A percentile compares a stretch with the other conserved stretches of the same genome.
These are phyloP conservation scores for Tricholoma sp. DNA, from an alignment of 768 basidiomycete species.

Conservation along the genomic window DNA sequence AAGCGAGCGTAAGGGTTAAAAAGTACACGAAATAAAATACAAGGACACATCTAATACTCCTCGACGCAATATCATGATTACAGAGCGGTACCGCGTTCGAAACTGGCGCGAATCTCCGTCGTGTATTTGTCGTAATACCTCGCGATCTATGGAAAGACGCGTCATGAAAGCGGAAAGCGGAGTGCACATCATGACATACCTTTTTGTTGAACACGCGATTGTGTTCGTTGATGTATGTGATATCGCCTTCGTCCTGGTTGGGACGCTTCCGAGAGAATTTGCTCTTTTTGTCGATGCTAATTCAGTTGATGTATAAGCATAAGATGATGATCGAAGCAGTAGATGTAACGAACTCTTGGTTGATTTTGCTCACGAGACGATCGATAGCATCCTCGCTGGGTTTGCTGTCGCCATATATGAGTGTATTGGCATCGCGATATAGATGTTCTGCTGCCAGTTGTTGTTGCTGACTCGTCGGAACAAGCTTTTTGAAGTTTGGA, in stretches of 20 bases:
- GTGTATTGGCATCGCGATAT: conserved; percentile 90
- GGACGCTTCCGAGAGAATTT: conserved; percentile 85
- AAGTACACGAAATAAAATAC: conserved; percentile 5
- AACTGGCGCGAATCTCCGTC: conserved; percentile 91
- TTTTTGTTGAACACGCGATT: conserved; percentile 99
- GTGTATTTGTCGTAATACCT: conserved; percentile 98
- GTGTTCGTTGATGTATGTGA: conserved; percentile 99
- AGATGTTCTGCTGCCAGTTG: conserved; percentile 71
- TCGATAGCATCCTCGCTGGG: conserved; percentile 96
- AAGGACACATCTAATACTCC: neutral
- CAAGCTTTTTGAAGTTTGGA: conserved; percentile 29
- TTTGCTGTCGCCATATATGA: conserved; percentile 93
- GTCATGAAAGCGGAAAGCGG: neutral
- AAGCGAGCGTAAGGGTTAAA: neutral
- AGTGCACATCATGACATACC: conserved; percentile 33
- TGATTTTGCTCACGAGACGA: conserved; percentile 85
- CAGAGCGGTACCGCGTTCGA: conserved; percentile 94
- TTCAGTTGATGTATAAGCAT: conserved; percentile 5
- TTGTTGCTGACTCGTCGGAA: conserved; percentile 56
- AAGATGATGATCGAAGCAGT: neutral
- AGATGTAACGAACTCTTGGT: conserved; percentile 70
- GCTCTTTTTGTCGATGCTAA: conserved; percentile 82
- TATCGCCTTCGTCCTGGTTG: conserved; percentile 93
- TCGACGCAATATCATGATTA: conserved; percentile 23
- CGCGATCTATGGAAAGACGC: conserved; percentile 55